These are phyloP conservation scores for Panaeolus papilionaceus DNA, from an alignment of 768 basidiomycete genomes.

Conservation along the genomic window DNA sequence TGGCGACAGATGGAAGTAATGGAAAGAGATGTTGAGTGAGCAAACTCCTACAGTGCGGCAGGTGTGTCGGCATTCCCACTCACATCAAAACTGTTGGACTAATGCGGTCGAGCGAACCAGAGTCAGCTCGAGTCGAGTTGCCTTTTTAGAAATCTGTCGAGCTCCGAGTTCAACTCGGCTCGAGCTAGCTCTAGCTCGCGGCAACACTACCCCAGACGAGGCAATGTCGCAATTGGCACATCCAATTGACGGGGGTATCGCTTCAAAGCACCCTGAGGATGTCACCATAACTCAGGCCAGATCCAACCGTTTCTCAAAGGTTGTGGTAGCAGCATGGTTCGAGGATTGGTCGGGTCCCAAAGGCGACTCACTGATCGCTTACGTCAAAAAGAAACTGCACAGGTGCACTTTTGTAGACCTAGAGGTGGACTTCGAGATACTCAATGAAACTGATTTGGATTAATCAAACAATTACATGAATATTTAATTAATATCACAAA, in stretches of 20 bases:
- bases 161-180: too few species aligned
- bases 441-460: background rate
- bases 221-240: background rate
- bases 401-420: background rate
- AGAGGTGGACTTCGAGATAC: background rate
- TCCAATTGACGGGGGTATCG: background rate
- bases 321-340: background rate
- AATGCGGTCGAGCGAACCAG: too few species aligned
- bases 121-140: too few species aligned
- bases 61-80: too few species aligned
- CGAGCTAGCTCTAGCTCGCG: too few species aligned
- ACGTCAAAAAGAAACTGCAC: background rate
- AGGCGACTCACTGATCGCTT: background rate
- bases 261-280: too few species aligned
- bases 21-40: too few species aligned
- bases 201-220: constrained; percentile 18
- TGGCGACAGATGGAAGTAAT: too few species aligned
- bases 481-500: background rate
- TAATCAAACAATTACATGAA: background rate
- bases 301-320: background rate
- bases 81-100: too few species aligned
- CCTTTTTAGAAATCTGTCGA: too few species aligned
- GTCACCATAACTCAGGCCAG: background rate
- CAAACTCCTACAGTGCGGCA: too few species aligned
- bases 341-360: background rate